Evolutionary conservation across 2,329 filamentous ascomycete species (phyloP).

Genomic region (Pseudopithomyces maydicus): DNA sequence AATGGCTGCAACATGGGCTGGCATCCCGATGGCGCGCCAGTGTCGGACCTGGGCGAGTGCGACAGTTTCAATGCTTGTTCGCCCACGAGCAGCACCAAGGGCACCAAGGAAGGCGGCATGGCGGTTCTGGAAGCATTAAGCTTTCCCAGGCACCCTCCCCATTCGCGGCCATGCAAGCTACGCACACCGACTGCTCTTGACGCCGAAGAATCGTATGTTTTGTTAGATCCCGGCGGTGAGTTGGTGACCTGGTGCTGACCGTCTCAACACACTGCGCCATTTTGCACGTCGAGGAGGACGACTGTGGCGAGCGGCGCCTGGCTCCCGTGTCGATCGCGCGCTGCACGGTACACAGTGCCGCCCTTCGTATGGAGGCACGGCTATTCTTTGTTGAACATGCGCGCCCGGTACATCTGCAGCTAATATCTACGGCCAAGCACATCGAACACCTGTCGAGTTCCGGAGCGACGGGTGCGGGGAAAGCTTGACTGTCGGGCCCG

Average conservation of each 20-base stretch:
- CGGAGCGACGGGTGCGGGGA: conserved; percentile 32
- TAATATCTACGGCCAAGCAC: conserved; percentile 8
- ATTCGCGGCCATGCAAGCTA: conserved; percentile 10
- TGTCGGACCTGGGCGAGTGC: conserved; percentile 17
- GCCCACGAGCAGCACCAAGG: background rate
- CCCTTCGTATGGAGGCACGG: background rate
- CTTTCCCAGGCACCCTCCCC: background rate
- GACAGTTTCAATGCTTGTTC: background rate
- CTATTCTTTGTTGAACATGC: background rate
- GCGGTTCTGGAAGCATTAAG: background rate
- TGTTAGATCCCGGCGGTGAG: background rate
- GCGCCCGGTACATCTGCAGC: background rate
- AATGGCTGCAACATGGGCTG: too few relatives aligned
- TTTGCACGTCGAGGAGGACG: background rate
- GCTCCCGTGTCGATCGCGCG: background rate
- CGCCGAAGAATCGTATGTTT: background rate
- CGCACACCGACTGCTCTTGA: conserved; percentile 19
- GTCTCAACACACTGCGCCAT: background rate
- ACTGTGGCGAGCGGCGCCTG: background rate
- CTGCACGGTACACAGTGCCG: background rate
- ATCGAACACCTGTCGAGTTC: conserved; percentile 12
- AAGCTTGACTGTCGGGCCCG: conserved; percentile 25
- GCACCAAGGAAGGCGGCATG: background rate
- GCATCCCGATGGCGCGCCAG: background rate
- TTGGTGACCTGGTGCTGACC: background rate